Evolutionary conservation across 2,329 filamentous ascomycete species (phyloP), one percentile per base, ranked within the genome.

Genomic region (Xylariales sp.): DNA sequence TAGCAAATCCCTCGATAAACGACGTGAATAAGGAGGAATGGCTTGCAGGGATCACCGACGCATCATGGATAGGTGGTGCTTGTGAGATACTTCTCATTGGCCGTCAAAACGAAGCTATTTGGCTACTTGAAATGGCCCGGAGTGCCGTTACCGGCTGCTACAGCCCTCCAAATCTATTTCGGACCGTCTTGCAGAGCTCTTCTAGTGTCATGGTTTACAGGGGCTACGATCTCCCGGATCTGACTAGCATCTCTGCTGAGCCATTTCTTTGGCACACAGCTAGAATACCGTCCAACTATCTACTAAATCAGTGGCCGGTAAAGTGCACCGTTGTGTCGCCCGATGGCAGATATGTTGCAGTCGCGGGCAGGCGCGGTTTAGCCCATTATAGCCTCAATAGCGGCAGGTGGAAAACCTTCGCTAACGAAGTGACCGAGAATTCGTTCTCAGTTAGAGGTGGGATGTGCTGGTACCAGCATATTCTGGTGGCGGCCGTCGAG

Each of bases 381-480:
- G 91, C 91, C 8, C 93, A 98, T 60, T 98, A 98, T 62, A 97
- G 93, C 54, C 80, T 96, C 44, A 85, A 85, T 49, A 97, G 91
- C 56, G 88, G 91, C 19, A 78, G 93, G 41, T 98, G 93, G 93
- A 96, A 95, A 59, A 94, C 85, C 0, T 98, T 98, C 58, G 76
- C 84, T 33, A 88, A 90, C 51, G 76, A 82, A 18, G 78, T 76
- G 20, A 76, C 83, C 54, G 93, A 97, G 61, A 89, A 90, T 51
- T 88, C 90, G 45, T 98, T 98, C 56, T 81, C 88, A 17, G 88
- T 98, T 12, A 76, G 90, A 45, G 93, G 93, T 33, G 93, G 93
- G 6, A 95, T 98, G 90, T 97, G 91, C 59, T 98, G 93, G 93
- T 90, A 95, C 57, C 89, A 95, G 49, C 91, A 98, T 62, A 86